Evolutionary conservation across 176 grass and related monocot genomes (phyloP).

Genomic region (Raddia guianensis): DNA sequence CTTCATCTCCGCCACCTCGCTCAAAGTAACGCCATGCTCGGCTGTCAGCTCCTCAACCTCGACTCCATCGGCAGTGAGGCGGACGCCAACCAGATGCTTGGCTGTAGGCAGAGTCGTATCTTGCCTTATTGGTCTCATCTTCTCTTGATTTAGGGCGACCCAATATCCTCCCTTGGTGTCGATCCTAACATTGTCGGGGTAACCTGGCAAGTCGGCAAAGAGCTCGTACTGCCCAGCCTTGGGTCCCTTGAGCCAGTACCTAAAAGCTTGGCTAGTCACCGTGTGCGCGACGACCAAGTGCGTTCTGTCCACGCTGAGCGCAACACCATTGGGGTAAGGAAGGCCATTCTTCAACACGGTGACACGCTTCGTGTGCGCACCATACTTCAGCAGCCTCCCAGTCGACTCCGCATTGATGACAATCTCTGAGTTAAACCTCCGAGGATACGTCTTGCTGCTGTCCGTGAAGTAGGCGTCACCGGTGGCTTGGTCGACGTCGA

Average conservation of each 20-base stretch:
- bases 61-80: conserved; percentile 17
- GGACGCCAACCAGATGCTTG: conserved; percentile 43
- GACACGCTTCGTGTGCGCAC: conserved; percentile 14
- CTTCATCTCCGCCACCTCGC: conserved; percentile 51
- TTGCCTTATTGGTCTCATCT: not conserved
- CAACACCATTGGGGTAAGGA: conserved; percentile 45
- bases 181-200: conserved; percentile 61
- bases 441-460: conserved; percentile 46
- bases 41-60: conserved; percentile 41
- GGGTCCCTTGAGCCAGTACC: conserved; percentile 51
- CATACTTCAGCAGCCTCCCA: conserved; percentile 55
- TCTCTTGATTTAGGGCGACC: conserved; percentile 58
- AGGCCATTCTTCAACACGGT: conserved; percentile 35
- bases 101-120: not conserved
- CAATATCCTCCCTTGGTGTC: conserved; percentile 43
- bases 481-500: conserved; percentile 60
- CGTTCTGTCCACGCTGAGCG: conserved; percentile 42
- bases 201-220: conserved; percentile 60
- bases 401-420: conserved; percentile 39
- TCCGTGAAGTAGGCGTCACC: conserved; percentile 64
- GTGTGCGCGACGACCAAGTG: conserved; percentile 52
- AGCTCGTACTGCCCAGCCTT: conserved; percentile 31
- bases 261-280: conserved; percentile 32
- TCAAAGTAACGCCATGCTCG: conserved; percentile 38
- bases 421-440: not conserved